Base-by-base conservation (phyloP, 1,284 basidiomycete genomes). In the Pseudozyma tsukubaensis region DNA sequence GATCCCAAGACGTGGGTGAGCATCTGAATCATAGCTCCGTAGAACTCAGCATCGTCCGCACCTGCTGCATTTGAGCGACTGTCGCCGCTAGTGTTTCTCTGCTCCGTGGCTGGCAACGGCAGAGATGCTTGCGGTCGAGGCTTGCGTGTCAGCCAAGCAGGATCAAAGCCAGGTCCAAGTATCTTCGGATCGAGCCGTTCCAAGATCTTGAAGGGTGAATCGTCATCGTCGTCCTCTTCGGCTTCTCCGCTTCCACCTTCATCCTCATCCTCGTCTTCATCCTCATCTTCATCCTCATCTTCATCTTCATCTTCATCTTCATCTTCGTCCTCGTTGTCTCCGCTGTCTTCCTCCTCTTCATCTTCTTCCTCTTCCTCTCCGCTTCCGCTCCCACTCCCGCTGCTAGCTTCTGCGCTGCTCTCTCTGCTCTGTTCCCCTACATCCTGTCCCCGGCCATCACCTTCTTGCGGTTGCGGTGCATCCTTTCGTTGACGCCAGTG, bases 1-100 rank as follows among this genome's bases (percentile, higher is more conserved):
- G 76, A 77, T 12, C 78, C 78, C 14, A 80, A 61, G 4, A 80
- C 67, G 40, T 78, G 76, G 10, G 78, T 80, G 47, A 80, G 72
- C 61, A 80, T 75, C 58, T 80, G 78, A 43, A 80, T 80, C 54
- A 76, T 76, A 24, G 72, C 72, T 35, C 71, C 59, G 50, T 80
- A 80, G 55, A 80, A 78, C 44, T 78, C 76, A 1, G 65, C 52
- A 48, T 77, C 71, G 12, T 66, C 58, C 7, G 57, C 48, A 9
- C 58, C 56, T 8, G 54, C 69, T 18, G 60, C 42, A 9, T 62
- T 51, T 13, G 59, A 35, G 36, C 58, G 52, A 13, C 24, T 29
- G 12, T 47, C 45, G 39, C 14, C 35, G 12, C 14, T 13, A 14
- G 6, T 14, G 16, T 18, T 47, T 5, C 18, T 8, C n/a, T 40